Evolutionary conservation across 169 alveolate genomes (phyloP).

Genomic region (Toxoplasma gondii): DNA sequence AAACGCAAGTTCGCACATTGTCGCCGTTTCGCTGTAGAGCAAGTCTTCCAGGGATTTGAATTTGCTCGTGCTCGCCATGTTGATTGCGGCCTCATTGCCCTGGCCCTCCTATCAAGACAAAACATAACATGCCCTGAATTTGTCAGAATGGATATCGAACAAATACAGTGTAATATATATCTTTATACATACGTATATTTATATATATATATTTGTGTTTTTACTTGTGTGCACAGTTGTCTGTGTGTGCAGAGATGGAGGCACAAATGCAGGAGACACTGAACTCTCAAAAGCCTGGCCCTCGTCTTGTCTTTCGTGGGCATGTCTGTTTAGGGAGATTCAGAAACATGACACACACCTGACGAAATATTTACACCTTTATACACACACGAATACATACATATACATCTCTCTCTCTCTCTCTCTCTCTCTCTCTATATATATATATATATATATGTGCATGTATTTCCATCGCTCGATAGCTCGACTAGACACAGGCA

Average conservation of each 20-base stretch:
- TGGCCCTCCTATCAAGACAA: conserved; percentile 60
- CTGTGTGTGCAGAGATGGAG: no score
- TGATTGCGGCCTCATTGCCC: conserved; percentile 70
- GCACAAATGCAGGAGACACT: no score
- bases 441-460: neutral
- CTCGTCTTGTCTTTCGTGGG: no score
- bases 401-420: neutral
- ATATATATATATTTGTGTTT: no score
- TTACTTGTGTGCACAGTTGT: no score
- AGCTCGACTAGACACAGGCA: neutral
- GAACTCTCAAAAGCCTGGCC: no score
- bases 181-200: neutral
- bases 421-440: neutral
- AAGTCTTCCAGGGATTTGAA: conserved; percentile 88
- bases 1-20: conserved; percentile 94
- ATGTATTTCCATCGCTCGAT: neutral
- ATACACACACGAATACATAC: neutral
- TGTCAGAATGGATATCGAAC: no score
- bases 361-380: neutral
- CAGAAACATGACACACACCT: neutral
- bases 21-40: conserved; percentile 93
- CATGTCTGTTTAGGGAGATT: no score
- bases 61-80: neutral
- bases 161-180: neutral
- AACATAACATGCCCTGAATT: no score